Percentiles rank a stretch among this genome's conserved stretches.
These are phyloP conservation scores for Simplicillium sp. DNA, from an alignment of 2,329 filamentous ascomycete genomes.

Conservation along the genomic window DNA sequence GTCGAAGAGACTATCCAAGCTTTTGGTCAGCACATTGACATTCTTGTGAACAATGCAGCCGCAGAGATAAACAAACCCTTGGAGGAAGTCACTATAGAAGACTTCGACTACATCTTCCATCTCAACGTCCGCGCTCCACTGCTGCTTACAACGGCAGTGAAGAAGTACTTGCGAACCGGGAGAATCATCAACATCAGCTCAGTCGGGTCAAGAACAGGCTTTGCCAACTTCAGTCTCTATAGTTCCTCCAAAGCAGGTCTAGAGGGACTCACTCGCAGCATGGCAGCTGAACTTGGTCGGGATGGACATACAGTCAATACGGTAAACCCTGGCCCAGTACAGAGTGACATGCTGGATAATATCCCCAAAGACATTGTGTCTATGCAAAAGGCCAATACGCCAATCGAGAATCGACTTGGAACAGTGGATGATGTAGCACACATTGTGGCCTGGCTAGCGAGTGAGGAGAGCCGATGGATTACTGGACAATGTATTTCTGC, in stretches of 20 bases:
- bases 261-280: conserved; percentile 48
- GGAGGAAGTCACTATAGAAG: conserved; percentile 31
- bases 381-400: conserved; percentile 38
- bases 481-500: conserved; percentile 47
- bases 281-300: conserved; percentile 47
- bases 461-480: conserved; percentile 37
- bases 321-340: conserved; percentile 48
- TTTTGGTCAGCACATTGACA: conserved; percentile 14
- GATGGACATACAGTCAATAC: conserved; percentile 52
- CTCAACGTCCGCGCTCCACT: conserved; percentile 47
- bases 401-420: conserved; percentile 40
- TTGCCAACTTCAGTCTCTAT: conserved; percentile 38
- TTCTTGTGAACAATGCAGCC: conserved; percentile 30
- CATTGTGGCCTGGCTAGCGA: conserved; percentile 45
- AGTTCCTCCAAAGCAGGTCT: conserved; percentile 49
- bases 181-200: conserved; percentile 53
- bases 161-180: conserved; percentile 36
- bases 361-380: conserved; percentile 38
- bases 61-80: conserved; percentile 24
- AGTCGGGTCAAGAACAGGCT: conserved; percentile 37
- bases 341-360: conserved; percentile 46
- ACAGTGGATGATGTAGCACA: conserved; percentile 43
- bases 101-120: conserved; percentile 45
- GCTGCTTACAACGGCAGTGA: conserved; percentile 41
- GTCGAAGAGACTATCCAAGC: conserved; percentile 15